Conservation (phyloP, 495 filamentous ascomycete species). For the Pseudevernia furfuracea region DNA sequence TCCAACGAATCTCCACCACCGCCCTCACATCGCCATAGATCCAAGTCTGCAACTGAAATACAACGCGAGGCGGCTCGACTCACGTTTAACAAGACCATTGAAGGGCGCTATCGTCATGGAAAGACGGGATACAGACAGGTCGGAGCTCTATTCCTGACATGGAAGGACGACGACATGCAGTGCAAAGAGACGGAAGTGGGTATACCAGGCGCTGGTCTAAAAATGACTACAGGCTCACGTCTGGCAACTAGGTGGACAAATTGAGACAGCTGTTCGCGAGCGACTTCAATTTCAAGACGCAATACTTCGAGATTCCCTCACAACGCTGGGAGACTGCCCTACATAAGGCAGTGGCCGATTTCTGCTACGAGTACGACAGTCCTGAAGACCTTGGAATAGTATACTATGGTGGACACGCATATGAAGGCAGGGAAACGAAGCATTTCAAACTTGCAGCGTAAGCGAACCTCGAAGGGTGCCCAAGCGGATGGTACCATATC, state of each 20-base stretch:
- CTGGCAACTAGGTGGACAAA: conserved; percentile 17
- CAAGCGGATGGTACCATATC: not conserved
- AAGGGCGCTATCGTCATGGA: conserved; percentile 23
- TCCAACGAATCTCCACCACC: not conserved
- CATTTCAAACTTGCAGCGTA: conserved; percentile 27
- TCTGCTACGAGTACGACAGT: conserved; percentile 24
- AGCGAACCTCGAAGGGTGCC: not conserved
- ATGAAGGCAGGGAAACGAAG: conserved; percentile 21
- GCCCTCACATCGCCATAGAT: not conserved
- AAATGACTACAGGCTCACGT: not conserved
- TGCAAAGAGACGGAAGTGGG: conserved; percentile 24
- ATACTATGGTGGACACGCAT: conserved; percentile 29
- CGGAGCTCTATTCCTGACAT: conserved; percentile 45
- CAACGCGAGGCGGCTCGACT: conserved; percentile 21
- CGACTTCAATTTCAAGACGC: conserved; percentile 25
- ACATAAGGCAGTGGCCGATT: conserved; percentile 21
- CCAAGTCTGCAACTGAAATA: conserved; percentile 12
- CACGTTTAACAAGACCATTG: conserved; percentile 25
- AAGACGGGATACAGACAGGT: conserved; percentile 42
- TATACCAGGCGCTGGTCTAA: not conserved
- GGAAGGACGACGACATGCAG: conserved; percentile 48
- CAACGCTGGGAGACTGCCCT: conserved; percentile 22
- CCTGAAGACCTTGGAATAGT: conserved; percentile 26
- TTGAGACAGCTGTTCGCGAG: conserved; percentile 19
- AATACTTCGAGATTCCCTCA: conserved; percentile 25